A percentile compares a stretch with the other conserved stretches of the same genome.
Conservation (phyloP, 2,329 filamentous ascomycete genomes). For the Chaetomiaceae sp. region DNA sequence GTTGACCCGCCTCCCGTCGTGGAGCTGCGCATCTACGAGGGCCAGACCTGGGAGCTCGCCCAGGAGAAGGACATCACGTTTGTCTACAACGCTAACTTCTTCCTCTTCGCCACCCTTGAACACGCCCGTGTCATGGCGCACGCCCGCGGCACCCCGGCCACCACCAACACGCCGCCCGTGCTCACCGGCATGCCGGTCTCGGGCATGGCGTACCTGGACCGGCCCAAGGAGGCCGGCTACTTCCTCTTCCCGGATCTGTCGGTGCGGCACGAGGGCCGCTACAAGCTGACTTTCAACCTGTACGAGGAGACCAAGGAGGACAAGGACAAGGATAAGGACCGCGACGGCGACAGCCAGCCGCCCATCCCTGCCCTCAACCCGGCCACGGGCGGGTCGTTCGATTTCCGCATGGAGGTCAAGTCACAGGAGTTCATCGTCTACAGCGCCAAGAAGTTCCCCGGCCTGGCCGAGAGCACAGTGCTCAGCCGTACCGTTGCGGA, state of each 20-base stretch:
- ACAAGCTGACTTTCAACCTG: conserved; percentile 84
- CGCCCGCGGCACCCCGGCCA: conserved; percentile 61
- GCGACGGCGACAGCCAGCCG: conserved; percentile 28
- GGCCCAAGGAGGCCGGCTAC: conserved; percentile 75
- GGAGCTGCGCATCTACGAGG: conserved; percentile 80
- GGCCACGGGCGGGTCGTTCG: conserved; percentile 53
- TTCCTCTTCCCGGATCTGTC: conserved; percentile 98
- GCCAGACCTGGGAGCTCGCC: conserved; percentile 53
- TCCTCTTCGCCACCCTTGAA: conserved; percentile 89
- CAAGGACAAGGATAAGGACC: conserved; percentile 63
- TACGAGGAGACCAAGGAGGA: conserved; percentile 90
- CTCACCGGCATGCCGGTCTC: conserved; percentile 92
- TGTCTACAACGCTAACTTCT: conserved; percentile 93
- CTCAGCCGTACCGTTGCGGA: conserved; percentile 90
- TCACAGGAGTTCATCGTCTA: conserved; percentile 82
- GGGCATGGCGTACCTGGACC: conserved; percentile 92
- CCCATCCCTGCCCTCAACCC: conserved; percentile 30
- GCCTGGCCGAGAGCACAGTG: conserved; percentile 80
- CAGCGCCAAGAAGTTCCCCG: conserved; percentile 98
- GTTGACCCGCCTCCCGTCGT: conserved; percentile 95
- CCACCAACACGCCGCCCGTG: conserved; percentile 71
- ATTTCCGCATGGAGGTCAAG: conserved; percentile 86
- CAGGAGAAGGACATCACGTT: conserved; percentile 76
- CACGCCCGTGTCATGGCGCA: conserved; percentile 78
- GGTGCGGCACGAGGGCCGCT: conserved; percentile 90